Evolutionary conservation across 306 rosid species (phyloP).

Genomic region (Castanea sativa): DNA sequence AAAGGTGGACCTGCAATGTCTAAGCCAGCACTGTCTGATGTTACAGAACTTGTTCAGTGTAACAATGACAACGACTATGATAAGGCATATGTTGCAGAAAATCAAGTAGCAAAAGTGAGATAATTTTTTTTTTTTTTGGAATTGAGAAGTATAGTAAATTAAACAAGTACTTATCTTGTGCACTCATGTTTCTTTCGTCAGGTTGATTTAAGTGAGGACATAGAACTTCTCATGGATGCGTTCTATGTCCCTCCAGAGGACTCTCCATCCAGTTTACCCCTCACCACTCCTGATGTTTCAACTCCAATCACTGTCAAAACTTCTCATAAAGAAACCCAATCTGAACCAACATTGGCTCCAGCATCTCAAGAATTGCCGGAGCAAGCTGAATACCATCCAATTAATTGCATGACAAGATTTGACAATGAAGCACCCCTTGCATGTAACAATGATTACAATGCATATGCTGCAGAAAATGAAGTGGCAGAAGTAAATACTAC

Average conservation of each 20-base stretch:
- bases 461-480: conserved; percentile 21
- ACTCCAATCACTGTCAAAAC: no score
- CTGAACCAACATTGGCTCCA: no score
- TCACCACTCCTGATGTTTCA: no score
- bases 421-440: conserved; percentile 36
- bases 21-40: no score
- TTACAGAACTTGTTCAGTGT: no score
- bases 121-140: not conserved
- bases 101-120: conserved; percentile 20
- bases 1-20: no score
- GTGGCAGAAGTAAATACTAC: conserved; percentile 11
- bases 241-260: conserved; percentile 31
- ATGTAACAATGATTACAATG: conserved; percentile 46
- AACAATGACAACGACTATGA: conserved; percentile 11
- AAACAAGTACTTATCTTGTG: not conserved
- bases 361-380: no score
- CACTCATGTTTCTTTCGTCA: conserved; percentile 22
- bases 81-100: conserved; percentile 16
- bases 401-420: conserved; percentile 46
- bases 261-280: no score
- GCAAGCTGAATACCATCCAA: no score
- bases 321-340: no score
- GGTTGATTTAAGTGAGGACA: conserved; percentile 9
- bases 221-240: conserved; percentile 7
- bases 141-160: not conserved